Base-by-base conservation (phyloP, 2,329 filamentous ascomycete species). In the Cryphonectria radicalis region DNA sequence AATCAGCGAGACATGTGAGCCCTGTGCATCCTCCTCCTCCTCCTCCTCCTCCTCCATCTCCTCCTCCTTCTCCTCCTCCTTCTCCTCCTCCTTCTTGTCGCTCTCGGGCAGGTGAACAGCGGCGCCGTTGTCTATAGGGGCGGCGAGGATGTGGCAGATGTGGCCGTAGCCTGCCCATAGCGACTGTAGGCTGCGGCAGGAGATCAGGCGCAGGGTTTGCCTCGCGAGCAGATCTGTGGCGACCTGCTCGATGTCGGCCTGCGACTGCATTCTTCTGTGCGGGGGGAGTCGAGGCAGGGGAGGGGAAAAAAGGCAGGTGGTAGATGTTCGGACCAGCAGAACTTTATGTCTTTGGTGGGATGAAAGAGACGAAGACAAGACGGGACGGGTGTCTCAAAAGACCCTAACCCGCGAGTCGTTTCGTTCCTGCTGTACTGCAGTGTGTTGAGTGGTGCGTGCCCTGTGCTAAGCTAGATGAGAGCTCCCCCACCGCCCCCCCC, bases 151-250 rank as follows among this genome's bases (percentile, higher is more conserved):
- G 17, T 85, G 82, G 76, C 86, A 90, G 68, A 91, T 88, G 57
- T 88, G 80, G 2, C 85, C 85, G 72, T 87, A 87, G 22, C 84
- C 85, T 0, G 85, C 85, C 85, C 85, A 87, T 0, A 87, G 77
- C 0, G 82, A 81, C 70, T 87, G 84, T 0, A 85, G 59, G 69
- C 46, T 81, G 77, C 72, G 76, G 63, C 79, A 80, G 0, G 81
- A 82, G 13, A 82, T 76, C 10, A 86, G 77, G n/a, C 59, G 55
- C 28, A 63, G 28, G 1, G 57, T 55, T 22, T 40, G 37, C 10
- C 37, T 57, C 19, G 68, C 66, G 53, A 73, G 71, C 11, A 73
- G 62, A 2, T 62, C 35, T 22, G 25, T 28, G 3, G 71, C 71
- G 5, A 71, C 66, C 19, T 53, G 55, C 63, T 70, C 68, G 35